A percentile compares a stretch with the other conserved stretches of the same genome.
Conservation (phyloP, 1,284 basidiomycete species). For the Melampsora occidentalis region DNA sequence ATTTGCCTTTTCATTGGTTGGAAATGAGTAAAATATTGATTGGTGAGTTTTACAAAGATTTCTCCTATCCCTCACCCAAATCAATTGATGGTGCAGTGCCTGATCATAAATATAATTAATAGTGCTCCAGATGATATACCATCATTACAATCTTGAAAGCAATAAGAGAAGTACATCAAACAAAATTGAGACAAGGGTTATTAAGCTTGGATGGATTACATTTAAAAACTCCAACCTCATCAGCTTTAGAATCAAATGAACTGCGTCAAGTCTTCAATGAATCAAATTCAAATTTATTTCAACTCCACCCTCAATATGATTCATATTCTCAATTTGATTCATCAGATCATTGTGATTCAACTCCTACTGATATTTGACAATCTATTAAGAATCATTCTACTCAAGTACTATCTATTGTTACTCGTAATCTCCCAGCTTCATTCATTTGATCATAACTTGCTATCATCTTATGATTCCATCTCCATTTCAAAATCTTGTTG, state of each 20-base stretch:
- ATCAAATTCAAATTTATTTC: not conserved
- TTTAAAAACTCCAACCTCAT: not conserved
- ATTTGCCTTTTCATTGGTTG: constrained; percentile 5
- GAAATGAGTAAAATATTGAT: not conserved
- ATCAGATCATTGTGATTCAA: not conserved
- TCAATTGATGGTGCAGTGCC: not conserved
- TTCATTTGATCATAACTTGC: not conserved
- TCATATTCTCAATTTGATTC: not conserved
- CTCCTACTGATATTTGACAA: not conserved
- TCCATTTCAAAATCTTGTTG: no score
- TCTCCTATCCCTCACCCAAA: not conserved
- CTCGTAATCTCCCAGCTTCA: not conserved
- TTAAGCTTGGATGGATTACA: not conserved
- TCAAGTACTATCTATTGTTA: no score
- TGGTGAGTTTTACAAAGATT: not conserved
- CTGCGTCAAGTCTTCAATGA: not conserved
- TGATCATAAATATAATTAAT: not conserved
- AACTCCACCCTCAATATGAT: not conserved
- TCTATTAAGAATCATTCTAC: no score
- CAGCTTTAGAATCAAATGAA: not conserved
- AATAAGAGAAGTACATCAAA: constrained; percentile 1
- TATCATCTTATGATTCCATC: no score
- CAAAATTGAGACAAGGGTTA: not conserved
- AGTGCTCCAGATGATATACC: constrained; percentile 11
- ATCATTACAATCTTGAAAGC: constrained; percentile 1